Evolutionary conservation across 345 rosid genomes (phyloP).

Genomic region (Eucalyptus curtisii): DNA sequence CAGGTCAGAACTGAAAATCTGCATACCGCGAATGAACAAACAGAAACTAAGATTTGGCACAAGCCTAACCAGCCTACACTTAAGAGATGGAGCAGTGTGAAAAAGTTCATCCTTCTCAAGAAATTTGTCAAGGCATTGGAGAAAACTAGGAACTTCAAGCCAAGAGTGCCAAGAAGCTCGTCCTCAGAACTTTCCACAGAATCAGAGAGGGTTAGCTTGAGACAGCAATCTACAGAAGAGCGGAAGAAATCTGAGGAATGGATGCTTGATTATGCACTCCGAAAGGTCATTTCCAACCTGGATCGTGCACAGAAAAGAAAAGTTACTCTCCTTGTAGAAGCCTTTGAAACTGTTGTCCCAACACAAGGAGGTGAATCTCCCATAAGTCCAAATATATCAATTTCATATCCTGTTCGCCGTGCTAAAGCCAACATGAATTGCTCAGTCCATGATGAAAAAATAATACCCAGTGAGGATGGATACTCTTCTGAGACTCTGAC

Average conservation of each 20-base stretch:
- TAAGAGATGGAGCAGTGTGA: constrained; percentile 79
- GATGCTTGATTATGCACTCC: constrained; percentile 93
- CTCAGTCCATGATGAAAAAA: constrained; percentile 3
- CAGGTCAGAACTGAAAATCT: neutral
- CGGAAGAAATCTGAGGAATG: constrained; percentile 72
- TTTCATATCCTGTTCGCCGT: constrained; percentile 20
- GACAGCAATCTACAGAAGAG: constrained; percentile 47
- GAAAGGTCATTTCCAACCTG: constrained; percentile 57
- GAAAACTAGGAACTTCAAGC: constrained; percentile 45
- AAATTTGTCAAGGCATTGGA: constrained; percentile 81
- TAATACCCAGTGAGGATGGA: neutral
- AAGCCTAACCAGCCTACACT: neutral
- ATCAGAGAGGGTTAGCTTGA: constrained; percentile 51
- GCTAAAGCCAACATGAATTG: constrained; percentile 13
- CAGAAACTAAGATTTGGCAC: neutral
- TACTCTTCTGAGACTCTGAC: neutral
- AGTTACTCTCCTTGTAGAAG: constrained; percentile 83
- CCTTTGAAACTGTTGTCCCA: constrained; percentile 74
- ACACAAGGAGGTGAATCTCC: constrained; percentile 14
- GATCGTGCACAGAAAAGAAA: constrained; percentile 70
- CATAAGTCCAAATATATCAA: constrained; percentile 1
- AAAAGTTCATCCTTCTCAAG: constrained; percentile 52
- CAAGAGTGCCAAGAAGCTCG: constrained; percentile 17
- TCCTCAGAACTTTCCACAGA: constrained; percentile 38
- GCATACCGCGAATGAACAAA: neutral